Conservation (phyloP, 371 early-diverging fungal genomes). For the Massospora cicadina region DNA sequence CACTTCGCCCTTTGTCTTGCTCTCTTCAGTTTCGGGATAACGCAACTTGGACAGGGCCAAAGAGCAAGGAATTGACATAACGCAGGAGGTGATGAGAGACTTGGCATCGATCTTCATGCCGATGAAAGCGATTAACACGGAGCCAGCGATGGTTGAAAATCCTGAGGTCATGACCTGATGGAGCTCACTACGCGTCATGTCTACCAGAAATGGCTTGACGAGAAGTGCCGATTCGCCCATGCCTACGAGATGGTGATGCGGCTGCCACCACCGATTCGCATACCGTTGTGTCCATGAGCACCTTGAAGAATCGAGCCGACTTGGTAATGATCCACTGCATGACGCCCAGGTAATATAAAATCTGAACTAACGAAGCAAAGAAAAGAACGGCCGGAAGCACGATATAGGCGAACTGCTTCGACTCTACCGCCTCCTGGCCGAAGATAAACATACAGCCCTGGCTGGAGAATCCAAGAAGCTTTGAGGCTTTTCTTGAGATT, state of each 20-base stretch:
- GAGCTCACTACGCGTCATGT: constrained; percentile 71
- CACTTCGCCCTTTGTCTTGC: constrained; percentile 47
- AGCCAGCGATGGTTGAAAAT: constrained; percentile 82
- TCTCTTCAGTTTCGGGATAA: constrained; percentile 65
- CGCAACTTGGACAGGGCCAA: constrained; percentile 71
- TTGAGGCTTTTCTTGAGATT: constrained; percentile 39
- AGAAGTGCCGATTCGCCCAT: constrained; percentile 71
- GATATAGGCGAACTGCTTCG: constrained; percentile 34
- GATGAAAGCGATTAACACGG: constrained; percentile 61
- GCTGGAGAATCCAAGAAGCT: constrained; percentile 44
- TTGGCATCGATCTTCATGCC: constrained; percentile 43
- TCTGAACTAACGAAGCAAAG: constrained; percentile 72
- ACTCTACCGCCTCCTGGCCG: constrained; percentile 24
- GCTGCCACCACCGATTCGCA: constrained; percentile 76
- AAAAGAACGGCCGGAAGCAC: constrained; percentile 75
- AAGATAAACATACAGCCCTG: constrained; percentile 50
- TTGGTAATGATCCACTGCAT: constrained; percentile 64
- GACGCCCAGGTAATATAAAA: constrained; percentile 66
- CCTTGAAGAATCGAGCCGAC: constrained; percentile 46
- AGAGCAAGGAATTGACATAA: constrained; percentile 86
- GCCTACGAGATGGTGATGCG: constrained; percentile 64
- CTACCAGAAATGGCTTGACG: constrained; percentile 60
- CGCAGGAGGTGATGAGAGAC: constrained; percentile 58
- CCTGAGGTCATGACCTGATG: constrained; percentile 84
- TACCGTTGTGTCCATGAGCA: constrained; percentile 60